Evolutionary conservation across 148 eudicot genomes (phyloP).

Genomic region (Silene latifolia): DNA sequence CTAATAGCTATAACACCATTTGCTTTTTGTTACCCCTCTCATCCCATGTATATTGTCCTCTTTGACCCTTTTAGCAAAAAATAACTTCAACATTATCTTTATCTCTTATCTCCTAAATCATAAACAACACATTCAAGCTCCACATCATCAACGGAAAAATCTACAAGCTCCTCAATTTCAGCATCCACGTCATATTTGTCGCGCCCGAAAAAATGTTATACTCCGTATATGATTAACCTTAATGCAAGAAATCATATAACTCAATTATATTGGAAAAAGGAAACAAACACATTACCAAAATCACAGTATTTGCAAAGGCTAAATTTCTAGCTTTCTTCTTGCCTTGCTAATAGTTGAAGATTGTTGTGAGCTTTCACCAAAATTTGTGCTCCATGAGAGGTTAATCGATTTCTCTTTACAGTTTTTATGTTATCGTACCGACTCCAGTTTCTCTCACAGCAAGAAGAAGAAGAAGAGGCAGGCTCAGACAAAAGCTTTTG

Average conservation of each 20-base stretch:
- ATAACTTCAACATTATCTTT: not conserved
- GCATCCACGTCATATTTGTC: not conserved
- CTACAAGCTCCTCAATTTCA: too few species aligned
- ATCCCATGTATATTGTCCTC: too few species aligned
- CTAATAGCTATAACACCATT: not conserved
- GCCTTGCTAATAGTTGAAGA: not conserved
- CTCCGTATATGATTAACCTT: too few species aligned
- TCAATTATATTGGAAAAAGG: not conserved
- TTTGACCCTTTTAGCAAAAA: too few species aligned
- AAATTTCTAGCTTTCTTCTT: not conserved
- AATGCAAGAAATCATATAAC: not conserved
- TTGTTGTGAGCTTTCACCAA: not conserved
- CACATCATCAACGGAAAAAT: not conserved
- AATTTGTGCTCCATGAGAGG: not conserved
- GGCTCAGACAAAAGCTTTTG: slow-evolving; percentile 33
- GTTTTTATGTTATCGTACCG: not conserved
- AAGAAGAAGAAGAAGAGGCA: not conserved
- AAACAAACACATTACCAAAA: not conserved
- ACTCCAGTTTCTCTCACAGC: not conserved
- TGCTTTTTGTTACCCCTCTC: not conserved
- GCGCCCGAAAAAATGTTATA: not conserved
- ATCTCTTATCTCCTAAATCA: not conserved
- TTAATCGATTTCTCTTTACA: not conserved
- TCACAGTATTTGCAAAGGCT: not conserved
- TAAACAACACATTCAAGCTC: not conserved